Evolutionary conservation across 2,329 filamentous ascomycete genomes (phyloP).

Genomic region (Fusarium succisae): DNA sequence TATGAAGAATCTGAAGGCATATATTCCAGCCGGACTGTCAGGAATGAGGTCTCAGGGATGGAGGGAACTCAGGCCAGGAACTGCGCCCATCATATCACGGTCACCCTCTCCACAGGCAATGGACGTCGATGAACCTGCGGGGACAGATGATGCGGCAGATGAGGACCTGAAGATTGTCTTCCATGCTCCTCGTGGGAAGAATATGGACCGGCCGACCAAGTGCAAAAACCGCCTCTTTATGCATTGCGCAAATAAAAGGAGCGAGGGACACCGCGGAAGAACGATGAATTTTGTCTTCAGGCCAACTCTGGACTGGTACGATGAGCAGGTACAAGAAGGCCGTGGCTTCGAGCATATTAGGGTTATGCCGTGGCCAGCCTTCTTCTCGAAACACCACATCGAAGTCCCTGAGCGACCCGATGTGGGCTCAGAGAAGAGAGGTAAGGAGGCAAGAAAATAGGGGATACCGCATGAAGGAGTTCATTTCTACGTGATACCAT

Average conservation of each 20-base stretch:
- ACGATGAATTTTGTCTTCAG: slow-evolving; percentile 52
- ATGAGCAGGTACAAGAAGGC: slow-evolving; percentile 55
- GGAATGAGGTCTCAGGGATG: slow-evolving; percentile 51
- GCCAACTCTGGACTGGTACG: slow-evolving; percentile 64
- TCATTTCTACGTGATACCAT: slow-evolving; percentile 5
- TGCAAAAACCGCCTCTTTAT: slow-evolving; percentile 59
- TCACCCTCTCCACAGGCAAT: slow-evolving; percentile 22
- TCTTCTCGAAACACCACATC: slow-evolving; percentile 49
- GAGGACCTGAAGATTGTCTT: slow-evolving; percentile 53
- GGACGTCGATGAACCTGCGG: slow-evolving; percentile 22
- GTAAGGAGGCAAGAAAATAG: neutral
- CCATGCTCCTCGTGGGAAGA: slow-evolving; percentile 54
- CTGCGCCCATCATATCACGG: neutral
- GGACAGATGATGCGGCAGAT: slow-evolving; percentile 14
- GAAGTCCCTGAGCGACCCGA: slow-evolving; percentile 33
- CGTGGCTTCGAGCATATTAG: slow-evolving; percentile 60
- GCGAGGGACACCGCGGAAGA: neutral
- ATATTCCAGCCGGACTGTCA: slow-evolving; percentile 48
- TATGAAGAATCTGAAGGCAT: slow-evolving; percentile 44
- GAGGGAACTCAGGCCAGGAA: slow-evolving; percentile 43
- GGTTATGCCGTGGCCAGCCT: slow-evolving; percentile 54
- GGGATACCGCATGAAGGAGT: neutral
- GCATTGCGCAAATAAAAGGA: slow-evolving; percentile 37
- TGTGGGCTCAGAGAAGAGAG: neutral
- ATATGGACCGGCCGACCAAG: slow-evolving; percentile 33